Evolutionary conservation across 2,329 filamentous ascomycete species (phyloP).

Genomic region (Ceratocystiopsis minuta): DNA sequence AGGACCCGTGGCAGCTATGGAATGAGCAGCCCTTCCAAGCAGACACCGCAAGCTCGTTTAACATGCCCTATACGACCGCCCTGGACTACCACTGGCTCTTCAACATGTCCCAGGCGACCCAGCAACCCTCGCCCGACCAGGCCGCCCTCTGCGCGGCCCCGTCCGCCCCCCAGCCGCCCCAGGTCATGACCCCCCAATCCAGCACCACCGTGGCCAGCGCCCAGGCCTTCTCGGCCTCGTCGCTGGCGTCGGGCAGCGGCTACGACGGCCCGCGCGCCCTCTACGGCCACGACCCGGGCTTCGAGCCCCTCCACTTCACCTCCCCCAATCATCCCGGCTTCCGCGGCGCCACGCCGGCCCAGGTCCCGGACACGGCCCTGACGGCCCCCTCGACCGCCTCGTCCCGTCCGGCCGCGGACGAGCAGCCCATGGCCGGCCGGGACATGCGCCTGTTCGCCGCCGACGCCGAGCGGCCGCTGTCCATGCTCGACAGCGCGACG

Average conservation of each 20-base stretch:
- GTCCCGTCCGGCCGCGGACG: no score
- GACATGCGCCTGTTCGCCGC: background rate
- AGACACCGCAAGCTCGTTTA: slow-evolving; percentile 9
- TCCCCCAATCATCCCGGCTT: no score
- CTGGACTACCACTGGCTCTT: slow-evolving; percentile 9
- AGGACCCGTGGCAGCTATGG: background rate
- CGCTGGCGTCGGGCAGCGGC: no score
- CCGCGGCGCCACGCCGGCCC: no score
- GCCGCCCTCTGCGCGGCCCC: no score
- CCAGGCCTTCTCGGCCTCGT: no score
- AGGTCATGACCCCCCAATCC: background rate
- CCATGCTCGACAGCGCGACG: background rate
- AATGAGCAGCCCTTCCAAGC: slow-evolving; percentile 7
- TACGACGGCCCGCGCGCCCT: no score
- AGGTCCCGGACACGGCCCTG: no score
- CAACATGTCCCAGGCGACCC: slow-evolving; percentile 1
- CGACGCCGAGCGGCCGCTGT: slow-evolving; percentile 3
- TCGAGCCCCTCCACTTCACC: no score
- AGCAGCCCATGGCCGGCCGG: no score
- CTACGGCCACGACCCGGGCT: no score
- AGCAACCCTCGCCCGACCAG: background rate
- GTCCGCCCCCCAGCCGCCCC: background rate
- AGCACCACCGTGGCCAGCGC: background rate
- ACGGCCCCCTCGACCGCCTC: no score
- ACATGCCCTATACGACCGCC: slow-evolving; percentile 9